Conservation (phyloP, 2,329 filamentous ascomycete genomes). For the Epichloe brachyelytri region DNA sequence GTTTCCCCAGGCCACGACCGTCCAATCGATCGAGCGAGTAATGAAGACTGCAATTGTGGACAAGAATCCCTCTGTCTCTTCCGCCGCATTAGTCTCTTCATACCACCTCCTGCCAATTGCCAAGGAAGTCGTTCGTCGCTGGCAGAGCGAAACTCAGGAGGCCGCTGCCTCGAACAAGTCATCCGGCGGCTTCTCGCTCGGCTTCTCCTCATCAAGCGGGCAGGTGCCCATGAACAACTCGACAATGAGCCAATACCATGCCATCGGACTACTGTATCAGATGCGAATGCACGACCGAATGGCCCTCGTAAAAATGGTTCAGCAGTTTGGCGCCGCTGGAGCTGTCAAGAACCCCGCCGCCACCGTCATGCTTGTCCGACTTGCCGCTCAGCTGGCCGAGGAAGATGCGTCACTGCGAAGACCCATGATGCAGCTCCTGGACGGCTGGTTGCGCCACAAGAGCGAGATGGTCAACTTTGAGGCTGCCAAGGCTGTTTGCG, state of each 20-base stretch:
- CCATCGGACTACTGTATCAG: slow-evolving; percentile 92
- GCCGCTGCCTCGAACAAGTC: slow-evolving; percentile 85
- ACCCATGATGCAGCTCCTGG: slow-evolving; percentile 94
- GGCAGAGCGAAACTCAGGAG: slow-evolving; percentile 98
- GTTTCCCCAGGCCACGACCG: slow-evolving; percentile 61
- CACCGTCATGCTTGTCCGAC: slow-evolving; percentile 78
- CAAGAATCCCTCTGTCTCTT: slow-evolving; percentile 95
- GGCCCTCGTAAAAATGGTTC: slow-evolving; percentile 99
- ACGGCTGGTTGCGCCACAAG: slow-evolving; percentile 95
- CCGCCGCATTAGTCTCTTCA: slow-evolving; percentile 87
- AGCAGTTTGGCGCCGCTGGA: slow-evolving; percentile 86
- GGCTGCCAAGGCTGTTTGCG: slow-evolving; percentile 94
- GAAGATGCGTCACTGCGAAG: slow-evolving; percentile 81
- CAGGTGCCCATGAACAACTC: slow-evolving; percentile 79
- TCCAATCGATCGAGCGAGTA: slow-evolving; percentile 93
- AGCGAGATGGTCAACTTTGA: slow-evolving; percentile 99
- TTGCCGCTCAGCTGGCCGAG: slow-evolving; percentile 87
- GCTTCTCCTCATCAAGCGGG: slow-evolving; percentile 70
- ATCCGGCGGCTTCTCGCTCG: slow-evolving; percentile 77
- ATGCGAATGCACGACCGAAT: slow-evolving; percentile 97
- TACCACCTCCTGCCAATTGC: slow-evolving; percentile 96
- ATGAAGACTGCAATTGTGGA: slow-evolving; percentile 99
- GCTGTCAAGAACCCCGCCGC: slow-evolving; percentile 92
- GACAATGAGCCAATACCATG: slow-evolving; percentile 97
- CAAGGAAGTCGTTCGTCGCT: slow-evolving; percentile 86